Evolutionary conservation across 495 filamentous ascomycete species (phyloP), one percentile per base, ranked within the genome.

Genomic region (Aspergillus diversus): DNA sequence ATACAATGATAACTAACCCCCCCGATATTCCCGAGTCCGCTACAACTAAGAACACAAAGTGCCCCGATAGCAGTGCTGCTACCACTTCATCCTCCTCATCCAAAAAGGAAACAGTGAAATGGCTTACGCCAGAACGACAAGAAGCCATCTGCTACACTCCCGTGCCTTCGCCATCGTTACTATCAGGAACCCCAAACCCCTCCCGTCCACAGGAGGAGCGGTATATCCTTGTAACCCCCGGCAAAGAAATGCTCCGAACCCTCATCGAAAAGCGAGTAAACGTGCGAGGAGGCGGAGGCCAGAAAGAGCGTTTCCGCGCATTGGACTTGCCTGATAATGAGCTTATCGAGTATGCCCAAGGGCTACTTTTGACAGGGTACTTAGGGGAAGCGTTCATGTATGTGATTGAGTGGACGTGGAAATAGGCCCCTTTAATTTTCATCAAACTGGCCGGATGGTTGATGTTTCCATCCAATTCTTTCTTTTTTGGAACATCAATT

Each of bases 331-430:
- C 73, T n/a, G 65, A 66, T 48, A 34, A 57, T 1, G 69, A 70
- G 37, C 64, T 75, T 33, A 72, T 73, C 32, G 71, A 73, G 66
- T 75, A 69, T 67, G 69, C 66, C 9, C 73, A 75, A 65, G 73
- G 73, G 0, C 39, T 73, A n/a, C 49, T 67, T 21, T 52, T 73
- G 11, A 65, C 63, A 9, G 71, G 69, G 35, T 71, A 72, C 50
- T 46, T 71, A 34, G 69, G 64, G 2, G 66, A 73, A 49, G 65
- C 63, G 16, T 72, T 75, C 15, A 71, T 73, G 69, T 73, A 75
- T 66, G 68, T 75, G 56, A 51, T 75, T 63, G 73, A 73, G 61
- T 75, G 72, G 72, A 66, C 59, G 46, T 75, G 67, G 68, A 70
- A 64, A 42, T 69, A 35, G 57, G 12, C 32, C n/a, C 12, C 7